phyloP scores from a whole-genome alignment of 228 moss, liverwort and hornwort species.

The Sphagnum fallax region DNA sequence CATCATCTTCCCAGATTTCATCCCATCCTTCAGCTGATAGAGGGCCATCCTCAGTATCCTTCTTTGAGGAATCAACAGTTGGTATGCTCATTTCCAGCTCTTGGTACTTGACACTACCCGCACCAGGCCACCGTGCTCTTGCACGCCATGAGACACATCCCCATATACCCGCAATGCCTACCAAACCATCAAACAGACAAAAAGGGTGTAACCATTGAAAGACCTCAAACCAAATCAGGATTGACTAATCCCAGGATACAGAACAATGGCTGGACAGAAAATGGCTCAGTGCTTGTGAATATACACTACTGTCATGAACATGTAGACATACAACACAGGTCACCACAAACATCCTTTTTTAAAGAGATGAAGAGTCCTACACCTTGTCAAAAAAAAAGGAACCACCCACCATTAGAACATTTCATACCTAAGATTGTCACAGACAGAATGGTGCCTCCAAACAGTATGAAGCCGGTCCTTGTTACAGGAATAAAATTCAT shows the following conservation, averaged over 20 bases:
- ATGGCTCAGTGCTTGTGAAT: neutral
- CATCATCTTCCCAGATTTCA: conserved; percentile 58
- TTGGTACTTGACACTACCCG: conserved; percentile 34
- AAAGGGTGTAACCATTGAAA: neutral
- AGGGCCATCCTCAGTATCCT: conserved; percentile 25
- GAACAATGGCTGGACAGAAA: neutral
- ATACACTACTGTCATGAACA: neutral
- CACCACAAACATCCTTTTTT: neutral
- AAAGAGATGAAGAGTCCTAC: neutral
- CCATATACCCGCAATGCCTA: conserved; percentile 30
- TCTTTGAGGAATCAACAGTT: conserved; percentile 9
- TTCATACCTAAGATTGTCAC: conserved; percentile 6
- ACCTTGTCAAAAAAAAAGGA: neutral
- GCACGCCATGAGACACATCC: conserved; percentile 30
- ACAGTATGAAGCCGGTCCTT: conserved; percentile 2
- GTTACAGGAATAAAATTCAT: conserved; percentile 1
- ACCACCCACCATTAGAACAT: neutral
- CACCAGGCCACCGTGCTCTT: conserved; percentile 26
- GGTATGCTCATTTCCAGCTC: conserved; percentile 55
- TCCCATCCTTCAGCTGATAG: conserved; percentile 56
- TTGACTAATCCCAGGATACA: neutral
- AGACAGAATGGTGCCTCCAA: conserved; percentile 3
- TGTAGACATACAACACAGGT: too few relatives aligned
- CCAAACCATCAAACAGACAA: neutral
- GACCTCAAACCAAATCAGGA: neutral